A percentile compares a stretch with the other conserved stretches of the same genome.
These are phyloP conservation scores for Oryza glaberrima DNA, from an alignment of 176 grass and related monocot species.

Conservation along the genomic window DNA sequence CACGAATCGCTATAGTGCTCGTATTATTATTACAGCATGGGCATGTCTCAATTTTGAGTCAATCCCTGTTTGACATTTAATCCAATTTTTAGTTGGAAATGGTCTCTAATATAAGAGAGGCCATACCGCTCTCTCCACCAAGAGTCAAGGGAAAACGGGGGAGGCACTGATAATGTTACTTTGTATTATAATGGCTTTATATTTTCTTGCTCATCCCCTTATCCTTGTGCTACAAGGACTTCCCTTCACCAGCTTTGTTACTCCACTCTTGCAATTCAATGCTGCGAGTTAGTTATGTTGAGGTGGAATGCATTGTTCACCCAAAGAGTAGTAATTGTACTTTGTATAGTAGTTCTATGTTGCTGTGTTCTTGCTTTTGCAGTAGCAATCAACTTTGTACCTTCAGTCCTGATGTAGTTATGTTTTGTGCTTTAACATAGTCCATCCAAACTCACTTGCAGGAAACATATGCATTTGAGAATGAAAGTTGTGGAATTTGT, in stretches of 20 bases:
- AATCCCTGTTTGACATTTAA: background rate
- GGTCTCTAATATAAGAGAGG: background rate
- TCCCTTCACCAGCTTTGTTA: background rate
- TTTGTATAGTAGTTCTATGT: background rate
- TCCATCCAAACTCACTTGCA: conserved; percentile 45
- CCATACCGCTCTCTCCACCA: background rate
- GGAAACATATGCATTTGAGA: conserved; percentile 62
- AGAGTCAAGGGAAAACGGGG: background rate
- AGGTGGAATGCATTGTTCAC: background rate
- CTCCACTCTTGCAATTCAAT: background rate
- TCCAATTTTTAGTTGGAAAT: background rate
- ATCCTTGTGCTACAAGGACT: background rate
- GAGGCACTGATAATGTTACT: too few species aligned
- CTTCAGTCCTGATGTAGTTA: background rate
- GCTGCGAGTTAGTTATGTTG: background rate
- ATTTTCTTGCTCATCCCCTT: background rate
- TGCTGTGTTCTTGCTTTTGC: background rate
- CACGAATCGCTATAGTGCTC: background rate
- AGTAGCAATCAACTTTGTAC: background rate
- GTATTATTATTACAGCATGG: background rate
- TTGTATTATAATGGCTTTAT: background rate
- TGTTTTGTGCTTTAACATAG: conserved; percentile 34
- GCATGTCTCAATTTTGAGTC: background rate
- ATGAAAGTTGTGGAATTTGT: conserved; percentile 86
- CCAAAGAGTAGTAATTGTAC: background rate